These are phyloP conservation scores for Tagetes patula DNA, from an alignment of 129 eudicot genomes.

Conservation along the genomic window DNA sequence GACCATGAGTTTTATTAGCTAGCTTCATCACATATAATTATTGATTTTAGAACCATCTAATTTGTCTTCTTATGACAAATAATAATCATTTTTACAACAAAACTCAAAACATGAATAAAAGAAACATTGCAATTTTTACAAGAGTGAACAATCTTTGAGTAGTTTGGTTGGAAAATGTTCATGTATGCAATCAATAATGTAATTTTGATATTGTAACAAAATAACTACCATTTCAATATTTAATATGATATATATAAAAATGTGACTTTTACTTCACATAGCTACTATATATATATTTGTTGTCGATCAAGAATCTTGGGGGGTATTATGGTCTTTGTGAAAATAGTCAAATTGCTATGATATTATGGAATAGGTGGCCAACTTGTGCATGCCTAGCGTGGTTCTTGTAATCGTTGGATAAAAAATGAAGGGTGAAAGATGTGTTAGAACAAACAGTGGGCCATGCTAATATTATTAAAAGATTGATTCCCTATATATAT, in stretches of 20 bases:
- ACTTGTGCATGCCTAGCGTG: constrained; percentile 42
- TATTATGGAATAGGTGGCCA: constrained; percentile 27
- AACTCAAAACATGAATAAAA: neutral
- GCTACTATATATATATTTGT: too few species aligned
- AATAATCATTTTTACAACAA: neutral
- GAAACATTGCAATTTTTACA: neutral
- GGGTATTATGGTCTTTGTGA: constrained; percentile 23
- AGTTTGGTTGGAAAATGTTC: too few species aligned
- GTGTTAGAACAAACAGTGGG: constrained; percentile 24
- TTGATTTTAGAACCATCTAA: constrained; percentile 6
- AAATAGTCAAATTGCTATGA: neutral
- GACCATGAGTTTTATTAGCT: constrained; percentile 34
- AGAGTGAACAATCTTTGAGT: neutral
- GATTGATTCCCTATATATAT: constrained; percentile 21
- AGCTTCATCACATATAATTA: constrained; percentile 21
- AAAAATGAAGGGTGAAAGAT: constrained; percentile 27
- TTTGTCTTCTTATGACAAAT: constrained; percentile 17
- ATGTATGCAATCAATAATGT: too few species aligned
- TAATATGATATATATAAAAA: too few species aligned
- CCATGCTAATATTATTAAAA: constrained; percentile 18
- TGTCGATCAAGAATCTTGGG: neutral
- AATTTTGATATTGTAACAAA: neutral
- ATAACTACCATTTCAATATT: neutral
- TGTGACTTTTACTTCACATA: too few species aligned
- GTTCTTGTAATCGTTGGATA: constrained; percentile 17